Conservation (phyloP, 306 rosid genomes). For the Prunus mongolica region DNA sequence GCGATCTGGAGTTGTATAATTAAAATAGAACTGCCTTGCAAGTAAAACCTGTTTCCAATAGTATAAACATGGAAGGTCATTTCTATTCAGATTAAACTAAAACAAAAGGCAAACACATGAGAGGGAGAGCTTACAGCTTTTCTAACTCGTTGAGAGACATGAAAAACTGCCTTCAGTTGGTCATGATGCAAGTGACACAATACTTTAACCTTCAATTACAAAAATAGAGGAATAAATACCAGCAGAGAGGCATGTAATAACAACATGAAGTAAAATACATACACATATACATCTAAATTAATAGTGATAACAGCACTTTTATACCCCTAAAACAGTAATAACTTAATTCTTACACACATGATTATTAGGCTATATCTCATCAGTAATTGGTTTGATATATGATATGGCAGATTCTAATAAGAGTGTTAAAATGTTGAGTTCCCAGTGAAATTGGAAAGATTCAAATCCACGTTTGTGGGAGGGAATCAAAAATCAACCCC, state of each 20-base stretch:
- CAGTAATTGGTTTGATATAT: no score
- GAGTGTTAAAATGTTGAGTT: no score
- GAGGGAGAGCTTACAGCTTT: constrained; percentile 62
- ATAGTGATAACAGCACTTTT: no score
- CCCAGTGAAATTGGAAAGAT: no score
- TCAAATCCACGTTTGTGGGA: no score
- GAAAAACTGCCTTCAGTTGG: constrained; percentile 86
- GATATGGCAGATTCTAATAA: no score
- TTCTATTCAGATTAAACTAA: not conserved
- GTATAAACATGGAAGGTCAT: constrained; percentile 1
- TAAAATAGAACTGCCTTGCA: constrained; percentile 88
- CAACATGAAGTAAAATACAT: no score
- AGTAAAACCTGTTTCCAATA: constrained; percentile 45
- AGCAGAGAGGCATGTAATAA: not conserved
- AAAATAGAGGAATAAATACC: constrained; percentile 22
- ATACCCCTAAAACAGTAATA: no score
- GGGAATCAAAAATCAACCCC: not conserved
- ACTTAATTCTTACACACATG: not conserved
- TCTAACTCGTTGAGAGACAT: constrained; percentile 75
- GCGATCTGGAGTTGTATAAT: constrained; percentile 92
- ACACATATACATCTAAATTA: not conserved
- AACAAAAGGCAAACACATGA: not conserved
- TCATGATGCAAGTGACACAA: constrained; percentile 92
- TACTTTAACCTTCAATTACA: constrained; percentile 61
- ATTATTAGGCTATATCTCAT: not conserved